Conservation (phyloP, 1,139 yeast genomes). For the Lodderomyces elongisporus region DNA sequence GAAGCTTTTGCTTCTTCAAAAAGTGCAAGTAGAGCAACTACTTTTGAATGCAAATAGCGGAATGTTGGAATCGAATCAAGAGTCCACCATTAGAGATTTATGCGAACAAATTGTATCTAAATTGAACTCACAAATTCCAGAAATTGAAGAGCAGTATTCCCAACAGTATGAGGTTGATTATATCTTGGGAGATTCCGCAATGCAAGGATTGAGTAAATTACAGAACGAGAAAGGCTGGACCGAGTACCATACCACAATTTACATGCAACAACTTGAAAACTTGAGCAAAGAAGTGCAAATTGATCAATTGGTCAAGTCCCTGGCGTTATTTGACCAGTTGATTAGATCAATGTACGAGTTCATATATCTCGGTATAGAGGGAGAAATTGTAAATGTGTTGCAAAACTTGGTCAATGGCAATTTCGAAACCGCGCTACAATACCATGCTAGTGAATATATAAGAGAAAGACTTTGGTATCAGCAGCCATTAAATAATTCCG, state of each 20-base stretch:
- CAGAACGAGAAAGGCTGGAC: conserved; percentile 55
- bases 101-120: conserved; percentile 26
- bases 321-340: conserved; percentile 43
- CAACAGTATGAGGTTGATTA: conserved; percentile 48
- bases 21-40: conserved; percentile 28
- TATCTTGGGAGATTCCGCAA: conserved; percentile 38
- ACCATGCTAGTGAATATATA: conserved; percentile 26
- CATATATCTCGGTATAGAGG: background rate
- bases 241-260: conserved; percentile 34
- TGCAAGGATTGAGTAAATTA: conserved; percentile 39
- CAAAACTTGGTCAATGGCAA: conserved; percentile 30
- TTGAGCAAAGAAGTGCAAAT: conserved; percentile 46
- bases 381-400: background rate
- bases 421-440: conserved; percentile 32
- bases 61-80: background rate
- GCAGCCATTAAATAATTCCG: conserved; percentile 13
- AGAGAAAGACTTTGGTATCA: conserved; percentile 16
- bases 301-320: conserved; percentile 52
- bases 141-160: conserved; percentile 48
- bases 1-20: conserved; percentile 44
- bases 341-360: conserved; percentile 20
- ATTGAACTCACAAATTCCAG: conserved; percentile 39
- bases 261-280: conserved; percentile 35
- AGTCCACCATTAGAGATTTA: conserved; percentile 12
- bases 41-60: background rate